Conservation (phyloP, 345 rosid genomes). For the Boechera retrofracta region DNA sequence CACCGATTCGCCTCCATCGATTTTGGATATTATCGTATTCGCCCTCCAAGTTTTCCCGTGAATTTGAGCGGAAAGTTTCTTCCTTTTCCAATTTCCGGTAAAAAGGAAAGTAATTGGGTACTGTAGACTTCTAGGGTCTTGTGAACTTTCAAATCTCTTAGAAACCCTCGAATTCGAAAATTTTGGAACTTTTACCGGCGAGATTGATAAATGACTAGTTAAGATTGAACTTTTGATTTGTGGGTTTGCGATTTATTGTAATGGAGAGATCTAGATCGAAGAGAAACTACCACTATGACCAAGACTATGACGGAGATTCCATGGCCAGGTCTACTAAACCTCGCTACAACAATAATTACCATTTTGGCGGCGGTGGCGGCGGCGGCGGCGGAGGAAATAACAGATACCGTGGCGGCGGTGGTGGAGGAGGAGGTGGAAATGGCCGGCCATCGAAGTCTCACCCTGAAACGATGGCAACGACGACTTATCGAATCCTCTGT, state of each 20-base stretch:
- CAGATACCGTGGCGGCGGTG: constrained; percentile 36
- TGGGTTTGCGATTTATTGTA: neutral
- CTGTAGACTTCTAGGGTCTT: constrained; percentile 11
- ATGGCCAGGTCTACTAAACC: constrained; percentile 69
- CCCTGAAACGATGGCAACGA: constrained; percentile 72
- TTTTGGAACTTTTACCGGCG: neutral
- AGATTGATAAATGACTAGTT: neutral
- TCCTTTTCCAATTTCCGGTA: neutral
- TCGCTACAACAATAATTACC: constrained; percentile 58
- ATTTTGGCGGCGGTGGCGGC: constrained; percentile 52
- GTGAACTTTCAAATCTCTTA: neutral
- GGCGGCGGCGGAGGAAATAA: constrained; percentile 48
- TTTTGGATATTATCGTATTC: neutral
- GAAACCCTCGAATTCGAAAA: constrained; percentile 10
- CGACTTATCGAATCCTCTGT: constrained; percentile 92
- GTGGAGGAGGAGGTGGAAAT: constrained; percentile 25
- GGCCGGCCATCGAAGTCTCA: constrained; percentile 51
- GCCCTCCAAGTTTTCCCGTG: neutral
- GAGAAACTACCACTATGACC: constrained; percentile 90
- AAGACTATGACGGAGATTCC: constrained; percentile 79
- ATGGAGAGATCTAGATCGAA: constrained; percentile 99
- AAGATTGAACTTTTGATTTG: constrained; percentile 26
- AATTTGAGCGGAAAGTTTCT: neutral
- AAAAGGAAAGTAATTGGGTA: constrained; percentile 14
- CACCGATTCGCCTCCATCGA: neutral